Evolutionary conservation across 2,329 filamentous ascomycete species (phyloP), one percentile per base, ranked within the genome.

Genomic region (Aaosphaeria pasadenensis): DNA sequence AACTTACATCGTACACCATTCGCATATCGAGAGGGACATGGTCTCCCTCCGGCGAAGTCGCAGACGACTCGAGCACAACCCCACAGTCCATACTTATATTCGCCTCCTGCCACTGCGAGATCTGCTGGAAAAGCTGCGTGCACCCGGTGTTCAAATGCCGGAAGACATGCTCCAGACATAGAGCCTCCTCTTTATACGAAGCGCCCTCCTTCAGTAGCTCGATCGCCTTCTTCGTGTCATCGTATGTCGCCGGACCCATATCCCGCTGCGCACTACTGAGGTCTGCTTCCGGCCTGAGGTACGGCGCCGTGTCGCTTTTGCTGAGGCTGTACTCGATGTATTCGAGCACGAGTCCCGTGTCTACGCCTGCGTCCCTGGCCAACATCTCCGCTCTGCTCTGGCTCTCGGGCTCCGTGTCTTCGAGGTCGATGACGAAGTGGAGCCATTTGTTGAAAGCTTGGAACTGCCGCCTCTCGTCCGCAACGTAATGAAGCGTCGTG

Each of bases 381-480:
- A 84, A 80, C 40, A 88, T 77, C 54, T 96, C 92, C 24, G 90
- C 84, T 6, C 77, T 73, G 13, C 76, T 76, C 42, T 79, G 74
- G 1, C 77, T 78, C 11, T 78, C 76, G 0, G 84, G 74, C 57
- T 87, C 72, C 63, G 86, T 83, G 5, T 83, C 82, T 41, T 92
- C 81, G 11, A 86, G 81, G 54, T 95, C 89, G 49, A 96, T 92
- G 60, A 91, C 85, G 59, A 90, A 82, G 32, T 86, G 84, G 44
- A 97, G 75, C 92, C 92, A 97, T 45, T 79, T 77, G 1, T 89
- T 91, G 64, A 96, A 97, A 5, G 83, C 79, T 2, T 75, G 68
- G 60, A 95, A 97, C 43, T 91, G 81, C 29, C 85, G 80, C 11
- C 92, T 80, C 69, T 97, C 92, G 47, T 88, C 83, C 62, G 88